Base-by-base conservation (phyloP, 2,329 filamentous ascomycete genomes). In the Cephalotrichum gorgonifer region DNA sequence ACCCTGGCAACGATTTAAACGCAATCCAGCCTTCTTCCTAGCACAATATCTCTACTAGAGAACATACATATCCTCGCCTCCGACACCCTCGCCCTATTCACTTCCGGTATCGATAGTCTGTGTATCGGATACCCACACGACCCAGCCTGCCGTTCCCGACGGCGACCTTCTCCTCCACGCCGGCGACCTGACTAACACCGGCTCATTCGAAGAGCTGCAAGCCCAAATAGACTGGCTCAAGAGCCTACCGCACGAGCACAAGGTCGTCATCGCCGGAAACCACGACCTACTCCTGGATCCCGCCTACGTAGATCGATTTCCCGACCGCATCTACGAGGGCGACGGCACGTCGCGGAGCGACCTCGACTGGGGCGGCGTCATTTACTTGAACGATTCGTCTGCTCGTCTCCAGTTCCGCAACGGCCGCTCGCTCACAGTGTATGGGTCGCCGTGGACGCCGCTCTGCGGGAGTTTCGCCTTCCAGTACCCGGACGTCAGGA, bases 131-230 rank as follows among this genome's bases (percentile, higher is more conserved):
- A 73, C 69, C 11, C 69, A 73, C 56, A 68, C 66, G 52, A 59
- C 52, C 15, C 59, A 61, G 9, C 64, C 63, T 4, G 46, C 49
- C 1, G 51, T 74, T 8, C 69, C 69, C 1, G 33, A 53, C 3
- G 71, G 67, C 1, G 70, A 75, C 52, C 56, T 74, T 2, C 62
- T 75, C 14, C 61, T 75, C 45, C 70, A 75, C 51, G 68, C 71
- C 1, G 72, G 72, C 20, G 71, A 75, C 51, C 60, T 75, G n/a
- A 72, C 69, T 1, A 58, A 69, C 9, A 58, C 72, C 22, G 91
- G 91, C 35, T 85, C 80, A 8, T 75, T 79, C 1, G 70, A 71
- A 12, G 84, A 88, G 53, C 82, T 97, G 50, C 88, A 95, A 68
- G 71, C 69, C n/a, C 85, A 93, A 58, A 72, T 96, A 41, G 48